Percentiles rank a stretch among this genome's conserved stretches.
Conservation (phyloP, 169 alveolate genomes). For the Eimeria brunetti region DNA sequence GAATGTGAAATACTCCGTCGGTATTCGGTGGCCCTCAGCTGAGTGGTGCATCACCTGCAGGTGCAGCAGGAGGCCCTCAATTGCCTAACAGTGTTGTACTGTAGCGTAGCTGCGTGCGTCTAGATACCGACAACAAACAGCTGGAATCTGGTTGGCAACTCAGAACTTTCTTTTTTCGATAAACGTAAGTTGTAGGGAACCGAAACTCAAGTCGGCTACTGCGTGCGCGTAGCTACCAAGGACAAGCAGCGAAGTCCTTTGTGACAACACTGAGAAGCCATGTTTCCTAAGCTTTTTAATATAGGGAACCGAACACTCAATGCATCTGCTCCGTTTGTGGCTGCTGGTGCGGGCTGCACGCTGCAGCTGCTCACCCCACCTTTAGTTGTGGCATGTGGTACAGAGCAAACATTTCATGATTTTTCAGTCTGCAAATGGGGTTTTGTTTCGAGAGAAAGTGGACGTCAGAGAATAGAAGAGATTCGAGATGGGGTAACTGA, state of each 20-base stretch:
- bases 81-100: neutral
- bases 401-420: constrained; percentile 67
- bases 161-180: too few relatives aligned
- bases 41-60: neutral
- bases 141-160: neutral
- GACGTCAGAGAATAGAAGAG: constrained; percentile 74
- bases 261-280: neutral
- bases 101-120: neutral
- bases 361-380: constrained; percentile 36
- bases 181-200: too few relatives aligned
- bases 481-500: constrained; percentile 52
- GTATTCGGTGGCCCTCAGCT: neutral
- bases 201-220: neutral
- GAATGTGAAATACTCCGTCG: neutral
- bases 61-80: neutral
- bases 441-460: constrained; percentile 61
- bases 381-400: constrained; percentile 71
- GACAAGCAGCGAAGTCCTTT: neutral
- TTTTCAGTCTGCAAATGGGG: constrained; percentile 77
- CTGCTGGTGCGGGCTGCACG: neutral
- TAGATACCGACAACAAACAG: neutral
- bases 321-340: neutral
- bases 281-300: too few relatives aligned
- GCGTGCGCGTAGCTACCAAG: neutral
- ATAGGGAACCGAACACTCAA: neutral